Base-by-base conservation (phyloP, 805 yeast species). In the Candida adriatica region DNA sequence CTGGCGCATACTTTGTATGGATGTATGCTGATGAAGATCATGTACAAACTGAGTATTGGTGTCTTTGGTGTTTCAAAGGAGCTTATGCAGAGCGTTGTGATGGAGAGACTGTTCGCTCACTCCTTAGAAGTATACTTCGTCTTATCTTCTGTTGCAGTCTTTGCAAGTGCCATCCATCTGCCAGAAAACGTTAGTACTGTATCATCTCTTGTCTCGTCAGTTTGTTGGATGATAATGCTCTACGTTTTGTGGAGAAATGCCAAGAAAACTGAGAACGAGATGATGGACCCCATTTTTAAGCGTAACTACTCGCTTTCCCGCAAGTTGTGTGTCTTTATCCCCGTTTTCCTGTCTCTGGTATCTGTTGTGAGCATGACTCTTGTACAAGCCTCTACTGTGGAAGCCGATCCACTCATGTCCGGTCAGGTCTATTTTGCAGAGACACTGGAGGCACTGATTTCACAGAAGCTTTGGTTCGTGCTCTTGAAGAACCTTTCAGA, bases 81-180 rank as follows among this genome's bases (percentile, higher is more conserved):
- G n/a, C n/a, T n/a, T n/a, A n/a, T n/a, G n/a, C n/a, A n/a, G n/a
- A n/a, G n/a, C n/a, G n/a, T n/a, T n/a, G n/a, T n/a, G n/a, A n/a
- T n/a, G n/a, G n/a, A n/a, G n/a, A n/a, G n/a, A n/a, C n/a, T n/a
- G n/a, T n/a, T n/a, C n/a, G n/a, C n/a, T n/a, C n/a, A n/a, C n/a
- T n/a, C n/a, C n/a, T n/a, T n/a, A n/a, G n/a, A n/a, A 15, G 21
- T 33, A 2, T 21, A 30, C 5, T 13, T 39, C 11, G 19, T 26
- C 9, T n/a, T 25, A 5, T 8, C 31, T 6, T 26, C 38, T 61
- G 37, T 19, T 53, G 43, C 56, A 56, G 36, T 29, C 44, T 46
- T 35, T 39, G 5, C 9, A 11, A 15, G 13, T 4, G 22, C 11
- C 8, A 19, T 19, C 11, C 22, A 19, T 19, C 22, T 19, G 11